Evolutionary conservation across 306 rosid genomes (phyloP), one percentile per base, ranked within the genome.

Genomic region (Acmispon strigosus): DNA sequence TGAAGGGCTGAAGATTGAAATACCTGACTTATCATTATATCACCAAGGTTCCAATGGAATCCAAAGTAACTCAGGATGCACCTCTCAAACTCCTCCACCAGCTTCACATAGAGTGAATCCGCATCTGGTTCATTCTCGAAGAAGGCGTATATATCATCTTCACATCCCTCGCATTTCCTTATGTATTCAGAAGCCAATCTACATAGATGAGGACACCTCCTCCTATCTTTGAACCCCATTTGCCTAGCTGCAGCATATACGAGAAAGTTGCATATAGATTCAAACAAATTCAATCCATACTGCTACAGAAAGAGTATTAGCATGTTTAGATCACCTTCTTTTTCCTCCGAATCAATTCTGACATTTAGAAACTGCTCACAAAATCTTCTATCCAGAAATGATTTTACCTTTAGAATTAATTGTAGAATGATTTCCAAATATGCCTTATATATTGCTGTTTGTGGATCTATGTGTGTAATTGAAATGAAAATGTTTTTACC

Each of bases 81-180:
- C 77, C 97, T 81, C 86, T 94, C 99, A 71, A 94, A 94, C 83
- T 94, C 99, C 81, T 94, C 99, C 32, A 94, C 92, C 19, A 94
- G 96, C 83, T 94, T 94, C 65, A 94, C 97, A 70, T 72, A 87
- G 6, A 94, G 94, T 0, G 99, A 94, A 91, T 91, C 95, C 0
- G 88, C 96, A 61, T 89, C 88, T 1, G 81, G 95, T 80, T 94
- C 96, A 5, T 76, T 67, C 17, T 85, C 83, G 53, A 91, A 94
- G 83, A 83, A 94, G 13, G 90, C 53, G 62, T 84, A 94, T 66
- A 94, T 89, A 55, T 88, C 91, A 53, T 94, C 96, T 83, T 94
- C 97, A 73, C 72, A 87, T 7, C 88, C 95, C 8, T 91, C 99
- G 0, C 59, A 77, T 87, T 89, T 94, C 55, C 86, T 81, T 29